Evolutionary conservation across 2,329 filamentous ascomycete genomes (phyloP), one percentile per base, ranked within the genome.

Genomic region (Blumeria hordei): DNA sequence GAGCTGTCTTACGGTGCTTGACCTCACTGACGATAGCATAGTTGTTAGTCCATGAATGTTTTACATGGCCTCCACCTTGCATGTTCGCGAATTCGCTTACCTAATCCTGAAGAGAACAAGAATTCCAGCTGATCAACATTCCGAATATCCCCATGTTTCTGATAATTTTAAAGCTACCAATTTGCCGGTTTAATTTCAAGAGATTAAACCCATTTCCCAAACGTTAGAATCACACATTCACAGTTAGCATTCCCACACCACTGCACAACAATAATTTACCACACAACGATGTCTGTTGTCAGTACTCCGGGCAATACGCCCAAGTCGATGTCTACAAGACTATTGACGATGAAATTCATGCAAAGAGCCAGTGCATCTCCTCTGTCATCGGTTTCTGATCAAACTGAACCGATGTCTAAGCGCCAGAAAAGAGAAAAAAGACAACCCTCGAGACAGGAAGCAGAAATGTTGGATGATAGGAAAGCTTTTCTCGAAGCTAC

Each of bases 331-430:
- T 94, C 88, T 59, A 88, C 83, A 57, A 81, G 88, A 61, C 80
- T 95, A 51, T 74, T 93, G 64, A 88, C 85, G 39, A 95, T 94
- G 88, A 94, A 94, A 72, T 95, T 95, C 66, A 95, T 95, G 88
- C 88, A 94, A 72, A 78, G 88, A 63, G 84, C 85, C 59, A 83
- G 80, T 53, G 79, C 81, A 53, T 76, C 70, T 53, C 70, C 71
- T 65, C 68, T 58, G 36, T 69, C 63, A 57, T 62, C 55, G 70
- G 66, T 75, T 59, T 64, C 71, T 66, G 63, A 73, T 67, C 57
- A 69, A 53, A 73, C 76, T 18, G 70, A 74, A 16, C 76, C 70
- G n/a, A 68, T 71, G 1, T 62, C 75, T 12, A 88, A 88, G 67
- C 79, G 80, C 60, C 75, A 78, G 59, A 83, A 81, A 63, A 67